phyloP scores from a whole-genome alignment of 352 stramenopile genomes.

The Phytophthora lateralis region DNA sequence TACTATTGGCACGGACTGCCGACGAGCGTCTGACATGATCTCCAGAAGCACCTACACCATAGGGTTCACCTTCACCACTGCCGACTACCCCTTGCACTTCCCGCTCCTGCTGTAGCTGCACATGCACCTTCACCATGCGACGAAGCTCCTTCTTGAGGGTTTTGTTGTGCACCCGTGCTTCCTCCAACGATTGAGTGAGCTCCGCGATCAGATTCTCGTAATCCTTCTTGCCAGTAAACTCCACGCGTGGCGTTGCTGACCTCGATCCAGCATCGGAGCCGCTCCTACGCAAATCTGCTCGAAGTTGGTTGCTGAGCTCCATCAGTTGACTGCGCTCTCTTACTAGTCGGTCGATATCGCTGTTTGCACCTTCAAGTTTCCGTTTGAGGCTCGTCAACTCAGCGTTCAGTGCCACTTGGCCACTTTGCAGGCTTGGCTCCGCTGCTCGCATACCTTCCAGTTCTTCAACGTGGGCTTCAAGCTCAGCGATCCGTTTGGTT shows the following conservation, averaged over 20 bases:
- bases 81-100: conserved; percentile 8
- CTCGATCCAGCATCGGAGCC: conserved; percentile 26
- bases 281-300: conserved; percentile 56
- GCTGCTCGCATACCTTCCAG: conserved; percentile 12
- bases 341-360: conserved; percentile 68
- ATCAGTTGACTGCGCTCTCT: conserved; percentile 75
- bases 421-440: conserved; percentile 23
- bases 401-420: conserved; percentile 31
- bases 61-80: not conserved
- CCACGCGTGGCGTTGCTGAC: conserved; percentile 22
- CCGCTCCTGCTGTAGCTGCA: conserved; percentile 38
- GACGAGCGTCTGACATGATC: not conserved
- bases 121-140: conserved; percentile 70
- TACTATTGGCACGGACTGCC: not conserved
- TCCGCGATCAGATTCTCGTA: conserved; percentile 76
- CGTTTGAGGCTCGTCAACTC: conserved; percentile 48
- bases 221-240: conserved; percentile 71
- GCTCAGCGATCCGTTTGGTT: conserved; percentile 46
- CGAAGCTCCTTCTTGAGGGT: conserved; percentile 85
- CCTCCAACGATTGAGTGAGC: conserved; percentile 72
- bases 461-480: conserved; percentile 43
- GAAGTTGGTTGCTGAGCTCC: conserved; percentile 83
- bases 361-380: conserved; percentile 50
- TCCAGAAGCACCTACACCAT: not conserved
- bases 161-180: conserved; percentile 74